Conservation (phyloP, 257 asterid genomes). For the Petunia axillaris region DNA sequence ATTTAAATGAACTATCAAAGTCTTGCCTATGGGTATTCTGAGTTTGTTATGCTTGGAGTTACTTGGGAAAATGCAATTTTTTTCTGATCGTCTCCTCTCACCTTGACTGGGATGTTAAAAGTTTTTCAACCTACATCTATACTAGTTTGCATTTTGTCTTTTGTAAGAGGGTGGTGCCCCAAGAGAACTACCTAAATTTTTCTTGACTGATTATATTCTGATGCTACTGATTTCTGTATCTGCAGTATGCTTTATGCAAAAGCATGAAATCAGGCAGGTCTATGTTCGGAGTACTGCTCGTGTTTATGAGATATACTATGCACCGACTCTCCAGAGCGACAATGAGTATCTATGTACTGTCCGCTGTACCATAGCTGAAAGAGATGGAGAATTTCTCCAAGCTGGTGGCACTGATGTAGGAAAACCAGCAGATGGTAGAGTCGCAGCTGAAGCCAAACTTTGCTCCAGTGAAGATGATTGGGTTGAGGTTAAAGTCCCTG, state of each 20-base stretch:
- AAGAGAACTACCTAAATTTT: neutral
- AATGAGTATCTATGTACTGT: slow-evolving; percentile 83
- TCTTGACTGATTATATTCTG: neutral
- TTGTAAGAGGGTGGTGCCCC: neutral
- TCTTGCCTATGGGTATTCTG: slow-evolving; percentile 9
- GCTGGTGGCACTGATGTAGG: slow-evolving; percentile 40
- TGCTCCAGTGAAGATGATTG: slow-evolving; percentile 77
- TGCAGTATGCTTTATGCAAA: slow-evolving; percentile 70
- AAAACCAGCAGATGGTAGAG: slow-evolving; percentile 43
- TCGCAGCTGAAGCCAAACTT: slow-evolving; percentile 43
- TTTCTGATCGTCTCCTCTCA: neutral
- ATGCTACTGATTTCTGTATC: slow-evolving; percentile 7
- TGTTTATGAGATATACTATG: slow-evolving; percentile 74
- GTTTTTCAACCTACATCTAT: neutral
- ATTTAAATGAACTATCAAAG: neutral
- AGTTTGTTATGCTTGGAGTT: neutral
- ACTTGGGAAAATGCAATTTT: neutral
- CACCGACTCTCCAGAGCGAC: slow-evolving; percentile 46
- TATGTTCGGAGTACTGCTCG: slow-evolving; percentile 96
- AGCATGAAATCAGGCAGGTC: slow-evolving; percentile 64
- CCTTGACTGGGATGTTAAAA: neutral
- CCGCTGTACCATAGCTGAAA: slow-evolving; percentile 76
- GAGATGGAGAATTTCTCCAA: slow-evolving; percentile 63
- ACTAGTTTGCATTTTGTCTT: slow-evolving; percentile 14
- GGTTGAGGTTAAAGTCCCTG: slow-evolving; percentile 70